Percentiles rank a stretch among this genome's conserved stretches.
Evolutionary conservation across 1,139 yeast species (phyloP).

Genomic region (Nakaseomyces kungkrabaensis): DNA sequence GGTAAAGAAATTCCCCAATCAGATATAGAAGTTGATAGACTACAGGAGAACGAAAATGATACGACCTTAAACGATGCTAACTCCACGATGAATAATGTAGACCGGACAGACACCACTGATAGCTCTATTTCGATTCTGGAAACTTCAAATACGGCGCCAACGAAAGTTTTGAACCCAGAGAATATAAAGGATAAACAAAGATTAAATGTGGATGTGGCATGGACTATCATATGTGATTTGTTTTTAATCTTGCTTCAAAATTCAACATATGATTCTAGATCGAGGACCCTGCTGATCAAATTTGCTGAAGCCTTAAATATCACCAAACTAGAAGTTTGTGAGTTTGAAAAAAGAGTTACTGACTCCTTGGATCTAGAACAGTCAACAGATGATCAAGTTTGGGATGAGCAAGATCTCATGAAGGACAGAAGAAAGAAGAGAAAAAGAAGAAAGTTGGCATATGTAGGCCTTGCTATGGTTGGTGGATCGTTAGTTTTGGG

Average conservation of each 20-base stretch:
- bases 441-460: constrained; percentile 60
- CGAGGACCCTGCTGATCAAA: constrained; percentile 59
- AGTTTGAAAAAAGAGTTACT: constrained; percentile 84
- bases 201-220: constrained; percentile 66
- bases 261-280: constrained; percentile 81
- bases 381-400: constrained; percentile 54
- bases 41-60: too few relatives aligned
- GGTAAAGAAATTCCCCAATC: too few relatives aligned
- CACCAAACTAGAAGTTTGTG: constrained; percentile 55
- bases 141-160: constrained; percentile 8
- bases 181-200: constrained; percentile 31
- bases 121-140: background rate
- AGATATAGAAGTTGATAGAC: too few relatives aligned
- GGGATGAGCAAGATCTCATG: constrained; percentile 66
- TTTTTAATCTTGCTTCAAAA: constrained; percentile 73
- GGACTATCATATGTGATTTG: constrained; percentile 90
- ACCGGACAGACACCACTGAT: background rate
- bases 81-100: too few relatives aligned
- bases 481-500: constrained; percentile 96
- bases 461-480: constrained; percentile 91
- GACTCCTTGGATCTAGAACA: constrained; percentile 85
- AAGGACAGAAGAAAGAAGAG: constrained; percentile 60
- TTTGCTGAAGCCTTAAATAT: constrained; percentile 60
- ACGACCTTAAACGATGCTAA: too few relatives aligned
- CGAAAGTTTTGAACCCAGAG: constrained; percentile 29